These are phyloP conservation scores for Penicillium sp. DNA, from an alignment of 2,329 filamentous ascomycete species.

Conservation along the genomic window DNA sequence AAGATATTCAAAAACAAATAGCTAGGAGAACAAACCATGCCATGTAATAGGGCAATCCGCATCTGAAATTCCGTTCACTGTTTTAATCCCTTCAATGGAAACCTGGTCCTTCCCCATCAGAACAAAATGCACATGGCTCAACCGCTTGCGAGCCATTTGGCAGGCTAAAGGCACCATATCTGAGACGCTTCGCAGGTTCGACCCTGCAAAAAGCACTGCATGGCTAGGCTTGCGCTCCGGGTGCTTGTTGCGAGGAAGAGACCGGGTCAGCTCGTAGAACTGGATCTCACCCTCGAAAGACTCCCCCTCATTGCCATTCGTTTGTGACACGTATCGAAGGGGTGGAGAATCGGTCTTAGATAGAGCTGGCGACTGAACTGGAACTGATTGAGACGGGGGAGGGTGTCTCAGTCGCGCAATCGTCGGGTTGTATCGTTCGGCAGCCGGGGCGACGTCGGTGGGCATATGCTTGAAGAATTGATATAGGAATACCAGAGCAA, in stretches of 20 bases:
- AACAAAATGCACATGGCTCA: constrained; percentile 74
- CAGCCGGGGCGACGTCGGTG: constrained; percentile 40
- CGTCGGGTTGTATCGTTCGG: constrained; percentile 28
- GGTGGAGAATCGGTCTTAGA: constrained; percentile 12
- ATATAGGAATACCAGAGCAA: constrained; percentile 53
- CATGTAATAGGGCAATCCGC: constrained; percentile 60
- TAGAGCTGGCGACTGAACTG: constrained; percentile 4
- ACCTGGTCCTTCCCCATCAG: constrained; percentile 70
- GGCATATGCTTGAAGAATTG: constrained; percentile 63
- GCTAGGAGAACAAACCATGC: constrained; percentile 54
- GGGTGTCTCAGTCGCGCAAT: constrained; percentile 16
- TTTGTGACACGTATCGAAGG: not conserved
- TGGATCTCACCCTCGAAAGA: constrained; percentile 63
- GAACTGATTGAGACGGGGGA: constrained; percentile 1
- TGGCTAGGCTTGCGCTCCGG: constrained; percentile 57
- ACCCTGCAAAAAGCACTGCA: constrained; percentile 67
- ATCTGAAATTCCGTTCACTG: constrained; percentile 72
- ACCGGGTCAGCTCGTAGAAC: constrained; percentile 60
- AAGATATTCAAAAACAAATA: constrained; percentile 34
- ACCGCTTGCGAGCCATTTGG: constrained; percentile 66
- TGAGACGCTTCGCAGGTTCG: constrained; percentile 66
- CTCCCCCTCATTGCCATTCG: constrained; percentile 22
- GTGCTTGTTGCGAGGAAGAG: constrained; percentile 55
- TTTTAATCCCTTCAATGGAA: constrained; percentile 61
- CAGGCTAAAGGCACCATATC: constrained; percentile 76